Evolutionary conservation across 1,139 yeast genomes (phyloP), one percentile per base, ranked within the genome.

Genomic region (Debaryomycetaceae sp.): DNA sequence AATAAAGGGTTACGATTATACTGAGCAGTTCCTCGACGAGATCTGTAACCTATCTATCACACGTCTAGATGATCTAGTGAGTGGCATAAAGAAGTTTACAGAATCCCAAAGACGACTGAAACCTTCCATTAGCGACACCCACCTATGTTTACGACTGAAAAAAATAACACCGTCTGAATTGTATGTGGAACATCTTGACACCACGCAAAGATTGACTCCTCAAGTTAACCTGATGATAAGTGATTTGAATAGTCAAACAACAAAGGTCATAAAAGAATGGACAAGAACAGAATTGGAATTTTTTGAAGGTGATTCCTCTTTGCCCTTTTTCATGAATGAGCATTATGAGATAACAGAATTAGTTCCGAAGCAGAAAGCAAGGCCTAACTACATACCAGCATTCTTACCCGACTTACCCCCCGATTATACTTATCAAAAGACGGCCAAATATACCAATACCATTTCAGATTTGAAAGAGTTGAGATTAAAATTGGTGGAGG

Each of bases 351-450:
- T 80, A 5, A 66, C 79, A 1, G 69, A 70, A 41, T 66, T 82
- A 36, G 76, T 83, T 6, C 87, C 93, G 0, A 72, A 83, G 14
- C 69, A 74, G 11, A 68, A 76, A 27, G 57, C 64, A 20, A 64
- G 72, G 36, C 82, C 81, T n/a, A 57, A 60, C 2, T 80, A 82
- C 52, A 75, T 87, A 5, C 95, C 95, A 0, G 56, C 67, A 5
- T 89, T 89, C 81, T 68, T 91, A 56, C 98, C 98, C 0, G 83
- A 81, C 22, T 72, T 90, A 35, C 98, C 98, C 1, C 97, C 98
- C 0, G 96, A 88, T 56, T 95, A 90, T 63, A 91, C 98, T 0
- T 91, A 85, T 59, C 83, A 81, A 62, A 76, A 81, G 43, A 87
- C 97, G 0, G 85, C 96, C 0, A 75, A 76, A 49, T 88, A 73